Percentiles rank a stretch among this genome's conserved stretches.
Conservation (phyloP, 164 flowering plant species). For the Berberis vulgaris region DNA sequence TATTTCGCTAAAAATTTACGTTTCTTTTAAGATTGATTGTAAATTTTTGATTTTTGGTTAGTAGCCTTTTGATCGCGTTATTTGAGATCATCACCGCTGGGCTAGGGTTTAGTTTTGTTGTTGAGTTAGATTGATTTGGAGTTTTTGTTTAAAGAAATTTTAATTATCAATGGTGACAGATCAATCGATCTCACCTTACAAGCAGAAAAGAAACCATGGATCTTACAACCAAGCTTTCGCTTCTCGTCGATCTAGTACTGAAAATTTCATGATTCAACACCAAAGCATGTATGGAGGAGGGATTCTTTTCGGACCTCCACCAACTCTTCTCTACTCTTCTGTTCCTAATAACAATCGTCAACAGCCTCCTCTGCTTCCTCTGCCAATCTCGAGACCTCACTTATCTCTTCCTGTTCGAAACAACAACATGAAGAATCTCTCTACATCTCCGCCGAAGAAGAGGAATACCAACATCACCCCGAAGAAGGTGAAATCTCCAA, state of each 20-base stretch:
- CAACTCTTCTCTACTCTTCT: background rate
- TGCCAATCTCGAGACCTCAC: constrained; percentile 19
- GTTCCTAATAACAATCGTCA: constrained; percentile 1
- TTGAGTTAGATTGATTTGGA: too few relatives aligned
- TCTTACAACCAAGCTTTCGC: constrained; percentile 8
- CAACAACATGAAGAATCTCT: background rate
- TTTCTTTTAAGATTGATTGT: background rate
- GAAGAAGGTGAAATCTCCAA: constrained; percentile 2
- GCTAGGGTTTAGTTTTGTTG: too few relatives aligned
- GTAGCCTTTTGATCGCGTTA: constrained; percentile 16
- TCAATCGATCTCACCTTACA: constrained; percentile 26
- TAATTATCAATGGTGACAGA: constrained; percentile 7
- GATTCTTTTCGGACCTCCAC: background rate
- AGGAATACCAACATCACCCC: constrained; percentile 1
- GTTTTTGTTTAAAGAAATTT: too few relatives aligned
- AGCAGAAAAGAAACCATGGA: constrained; percentile 19
- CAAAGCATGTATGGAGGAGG: background rate
- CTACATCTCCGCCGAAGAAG: too few relatives aligned
- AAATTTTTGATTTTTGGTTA: constrained; percentile 3
- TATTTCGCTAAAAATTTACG: too few relatives aligned
- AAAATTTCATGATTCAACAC: background rate
- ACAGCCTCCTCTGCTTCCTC: constrained; percentile 60
- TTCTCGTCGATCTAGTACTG: constrained; percentile 6
- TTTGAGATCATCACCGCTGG: too few relatives aligned
- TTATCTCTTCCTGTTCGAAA: constrained; percentile 15